Evolutionary conservation across 805 yeast species (phyloP), one percentile per base, ranked within the genome.

Genomic region (Saturnispora bothae): DNA sequence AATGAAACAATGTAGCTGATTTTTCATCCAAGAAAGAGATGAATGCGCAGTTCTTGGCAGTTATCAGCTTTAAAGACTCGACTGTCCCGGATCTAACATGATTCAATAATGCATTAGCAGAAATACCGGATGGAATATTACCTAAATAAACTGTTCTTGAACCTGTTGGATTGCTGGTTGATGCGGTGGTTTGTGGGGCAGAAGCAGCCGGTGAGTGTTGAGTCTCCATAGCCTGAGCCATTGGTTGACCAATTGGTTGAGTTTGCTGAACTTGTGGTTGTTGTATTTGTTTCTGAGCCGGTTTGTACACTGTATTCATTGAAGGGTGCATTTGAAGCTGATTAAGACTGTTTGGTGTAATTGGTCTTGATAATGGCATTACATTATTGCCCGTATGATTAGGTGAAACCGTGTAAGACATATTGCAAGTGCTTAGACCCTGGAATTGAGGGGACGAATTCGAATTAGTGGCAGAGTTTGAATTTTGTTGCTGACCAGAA

Each of bases 81-180:
- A 88, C 75, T 20, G 84, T 77, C 23, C 96, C 97, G 23, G 94
- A 79, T 49, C 95, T 74, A 22, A 88, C 95, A 57, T 85, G 94
- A 55, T 88, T 88, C 52, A 89, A 68, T 35, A 92, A 61, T 51
- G 84, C 95, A 49, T 81, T 76, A 4, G 89, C 76, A 15, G 86
- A 74, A 41, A 86, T 69, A 43, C 79, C 82, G n/a, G 69, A 60
- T 1, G 97, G 96, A 28, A 89, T 71, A 54, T 84, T 85, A 13
- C 96, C 96, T 50, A 89, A 65, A 54, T 85, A 84, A 8, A 89
- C 94, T 0, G 96, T 85, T 56, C 96, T 74, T 16, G 86, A 78
- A 28, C 64, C 57, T 12, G 36, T 31, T 15, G 36, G 33, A 22
- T 38, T 38, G 26, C 16, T 45, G 37, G 14, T 19, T 12, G 28